phyloP scores from a whole-genome alignment of 1,284 basidiomycete genomes.

The Dichomitus squalens region DNA sequence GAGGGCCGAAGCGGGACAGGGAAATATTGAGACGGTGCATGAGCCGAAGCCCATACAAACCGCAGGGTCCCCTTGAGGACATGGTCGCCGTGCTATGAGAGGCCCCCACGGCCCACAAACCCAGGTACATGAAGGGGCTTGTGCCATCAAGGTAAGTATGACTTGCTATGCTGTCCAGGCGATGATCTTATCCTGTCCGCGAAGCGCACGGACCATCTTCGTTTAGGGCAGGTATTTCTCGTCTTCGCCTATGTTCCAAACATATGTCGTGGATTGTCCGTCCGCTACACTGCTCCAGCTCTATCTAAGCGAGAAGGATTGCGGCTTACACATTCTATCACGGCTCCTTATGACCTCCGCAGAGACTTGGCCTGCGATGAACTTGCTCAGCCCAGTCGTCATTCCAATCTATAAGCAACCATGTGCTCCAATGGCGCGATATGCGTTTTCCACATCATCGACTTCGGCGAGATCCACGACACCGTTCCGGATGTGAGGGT shows the following conservation, averaged over 20 bases:
- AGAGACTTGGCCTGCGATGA: background rate
- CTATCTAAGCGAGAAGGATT: background rate
- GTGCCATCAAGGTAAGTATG: constrained; percentile 46
- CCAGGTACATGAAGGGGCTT: constrained; percentile 41
- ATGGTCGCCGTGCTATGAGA: constrained; percentile 75
- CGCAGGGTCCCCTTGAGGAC: constrained; percentile 49
- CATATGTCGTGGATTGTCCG: background rate
- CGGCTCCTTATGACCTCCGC: background rate
- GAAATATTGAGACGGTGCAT: constrained; percentile 75
- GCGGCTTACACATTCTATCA: too few species aligned
- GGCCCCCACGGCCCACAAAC: constrained; percentile 45
- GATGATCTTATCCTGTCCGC: constrained; percentile 24
- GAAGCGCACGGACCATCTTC: constrained; percentile 33
- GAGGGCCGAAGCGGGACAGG: constrained; percentile 60
- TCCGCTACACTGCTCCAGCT: background rate
- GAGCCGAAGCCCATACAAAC: constrained; percentile 68
- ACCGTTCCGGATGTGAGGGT: constrained; percentile 21
- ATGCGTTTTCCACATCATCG: constrained; percentile 11
- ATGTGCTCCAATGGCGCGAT: constrained; percentile 16
- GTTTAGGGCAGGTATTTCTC: constrained; percentile 26
- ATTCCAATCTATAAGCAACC: constrained; percentile 1
- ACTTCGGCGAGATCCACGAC: constrained; percentile 13
- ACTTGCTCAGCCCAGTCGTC: constrained; percentile 9
- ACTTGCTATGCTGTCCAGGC: constrained; percentile 22
- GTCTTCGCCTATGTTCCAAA: background rate